Conservation (phyloP, 495 filamentous ascomycete species). For the Monascus purpureus region DNA sequence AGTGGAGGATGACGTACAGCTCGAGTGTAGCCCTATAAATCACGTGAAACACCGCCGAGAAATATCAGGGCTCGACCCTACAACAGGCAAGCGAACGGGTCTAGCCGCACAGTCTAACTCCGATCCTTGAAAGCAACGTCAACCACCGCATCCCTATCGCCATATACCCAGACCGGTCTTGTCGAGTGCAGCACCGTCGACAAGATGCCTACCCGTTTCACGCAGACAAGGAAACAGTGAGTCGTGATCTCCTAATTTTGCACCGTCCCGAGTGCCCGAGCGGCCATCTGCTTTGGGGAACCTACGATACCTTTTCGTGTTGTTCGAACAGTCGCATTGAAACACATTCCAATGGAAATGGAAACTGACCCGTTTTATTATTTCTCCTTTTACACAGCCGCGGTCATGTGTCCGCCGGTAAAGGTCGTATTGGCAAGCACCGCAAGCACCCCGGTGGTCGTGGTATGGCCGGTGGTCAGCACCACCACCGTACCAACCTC, state of each 20-base stretch:
- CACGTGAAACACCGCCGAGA: neutral
- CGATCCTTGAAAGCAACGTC: constrained; percentile 30
- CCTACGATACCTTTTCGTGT: too few species aligned
- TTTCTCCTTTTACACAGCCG: constrained; percentile 38
- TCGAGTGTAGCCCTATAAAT: too few species aligned
- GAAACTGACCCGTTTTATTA: constrained; percentile 7
- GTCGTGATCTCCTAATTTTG: constrained; percentile 21
- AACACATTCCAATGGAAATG: too few species aligned
- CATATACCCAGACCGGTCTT: constrained; percentile 29
- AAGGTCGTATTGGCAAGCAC: constrained; percentile 88
- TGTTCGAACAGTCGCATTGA: too few species aligned
- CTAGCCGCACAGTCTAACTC: constrained; percentile 31
- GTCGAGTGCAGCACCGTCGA: constrained; percentile 31
- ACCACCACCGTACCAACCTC: constrained; percentile 89
- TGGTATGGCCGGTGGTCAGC: constrained; percentile 88
- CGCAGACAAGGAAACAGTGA: constrained; percentile 75
- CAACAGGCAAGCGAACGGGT: constrained; percentile 20
- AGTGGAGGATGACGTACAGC: too few species aligned
- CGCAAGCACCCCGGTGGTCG: constrained; percentile 88
- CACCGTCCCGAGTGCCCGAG: constrained; percentile 1
- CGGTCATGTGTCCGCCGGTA: constrained; percentile 87
- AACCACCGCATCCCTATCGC: constrained; percentile 29
- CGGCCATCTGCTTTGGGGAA: too few species aligned
- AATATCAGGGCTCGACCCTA: neutral
- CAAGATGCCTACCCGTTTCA: constrained; percentile 71